Evolutionary conservation across 1,139 yeast genomes (phyloP).

Genomic region (Zygoascus hellenicus): DNA sequence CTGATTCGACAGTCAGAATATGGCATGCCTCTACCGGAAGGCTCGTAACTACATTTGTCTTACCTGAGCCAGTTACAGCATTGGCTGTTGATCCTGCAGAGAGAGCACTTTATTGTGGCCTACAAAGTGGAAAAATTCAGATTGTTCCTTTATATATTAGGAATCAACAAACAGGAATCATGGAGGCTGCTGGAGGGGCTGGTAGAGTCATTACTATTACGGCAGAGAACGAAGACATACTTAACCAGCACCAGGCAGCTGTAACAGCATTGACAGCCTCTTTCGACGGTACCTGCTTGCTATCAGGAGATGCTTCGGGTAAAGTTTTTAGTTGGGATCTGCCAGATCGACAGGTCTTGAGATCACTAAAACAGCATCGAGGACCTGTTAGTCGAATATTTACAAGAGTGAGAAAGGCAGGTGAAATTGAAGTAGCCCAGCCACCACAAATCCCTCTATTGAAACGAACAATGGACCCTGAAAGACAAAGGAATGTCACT

Average conservation of each 20-base stretch:
- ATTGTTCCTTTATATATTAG: conserved; percentile 51
- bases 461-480: conserved; percentile 23
- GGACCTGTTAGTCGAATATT: conserved; percentile 22
- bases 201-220: conserved; percentile 36
- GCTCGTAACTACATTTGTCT: conserved; percentile 64
- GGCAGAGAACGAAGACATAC: conserved; percentile 16
- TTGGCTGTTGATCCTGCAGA: conserved; percentile 77
- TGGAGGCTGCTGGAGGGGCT: conserved; percentile 55
- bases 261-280: conserved; percentile 56
- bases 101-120: conserved; percentile 67
- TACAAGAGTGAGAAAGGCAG: conserved; percentile 10
- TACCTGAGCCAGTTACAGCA: conserved; percentile 52
- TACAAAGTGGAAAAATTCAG: conserved; percentile 56
- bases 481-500: background rate
- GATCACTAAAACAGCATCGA: conserved; percentile 52
- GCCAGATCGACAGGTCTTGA: conserved; percentile 68
- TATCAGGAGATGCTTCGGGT: conserved; percentile 73
- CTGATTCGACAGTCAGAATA: conserved; percentile 66
- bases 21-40: conserved; percentile 33
- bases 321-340: conserved; percentile 64
- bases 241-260: conserved; percentile 27
- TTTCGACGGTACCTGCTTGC: conserved; percentile 67
- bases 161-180: conserved; percentile 42
- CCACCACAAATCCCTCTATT: conserved; percentile 24
- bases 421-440: conserved; percentile 8